Evolutionary conservation across 305 asterid genomes (phyloP), one percentile per base, ranked within the genome.

Genomic region (Andrographis paniculata): DNA sequence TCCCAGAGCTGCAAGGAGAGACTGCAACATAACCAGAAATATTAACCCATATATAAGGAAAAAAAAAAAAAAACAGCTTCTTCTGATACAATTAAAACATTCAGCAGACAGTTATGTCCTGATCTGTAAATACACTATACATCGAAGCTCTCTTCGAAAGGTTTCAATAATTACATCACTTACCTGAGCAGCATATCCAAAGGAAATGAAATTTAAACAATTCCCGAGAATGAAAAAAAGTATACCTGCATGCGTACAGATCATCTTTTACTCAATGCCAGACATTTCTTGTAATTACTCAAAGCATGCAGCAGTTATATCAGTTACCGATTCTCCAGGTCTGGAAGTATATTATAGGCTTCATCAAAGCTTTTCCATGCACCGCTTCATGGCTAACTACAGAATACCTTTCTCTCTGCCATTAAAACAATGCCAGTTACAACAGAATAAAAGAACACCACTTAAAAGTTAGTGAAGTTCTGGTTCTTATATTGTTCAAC

Each of bases 111-210:
- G 51, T 59, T 45, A 53, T 33, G 58, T 39, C 45, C 47, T 50
- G 58, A 50, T 48, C 44, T 54, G 38, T 33, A 56, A 56, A 59
- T 35, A 51, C 19, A 14, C 36, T 18, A 50, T 17, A 55, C 48
- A 55, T 15, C 9, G 16, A 48, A 48, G 46, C 30, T 24, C 39
- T 49, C 49, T 19, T 36, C 39, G 46, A 48, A 72, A 44, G 47
- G 49, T 54, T 59, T 48, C 33, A 59, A 46, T 22, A 39, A 48
- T 17, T 28, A 56, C 19, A 42, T 50, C 55, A 20, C 94, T 66
- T 50, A 88, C 97, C 93, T 84, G 97, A 58, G 97, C 97, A 52
- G 97, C 97, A 66, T 84, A 88, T 58, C 97, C 97, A 58, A 88
- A 88, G 19, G 95, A 88, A 62, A 88, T 52, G 77, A 88, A 88